Base-by-base conservation (phyloP, 1,284 basidiomycete genomes). In the Cronartium ribicola region DNA sequence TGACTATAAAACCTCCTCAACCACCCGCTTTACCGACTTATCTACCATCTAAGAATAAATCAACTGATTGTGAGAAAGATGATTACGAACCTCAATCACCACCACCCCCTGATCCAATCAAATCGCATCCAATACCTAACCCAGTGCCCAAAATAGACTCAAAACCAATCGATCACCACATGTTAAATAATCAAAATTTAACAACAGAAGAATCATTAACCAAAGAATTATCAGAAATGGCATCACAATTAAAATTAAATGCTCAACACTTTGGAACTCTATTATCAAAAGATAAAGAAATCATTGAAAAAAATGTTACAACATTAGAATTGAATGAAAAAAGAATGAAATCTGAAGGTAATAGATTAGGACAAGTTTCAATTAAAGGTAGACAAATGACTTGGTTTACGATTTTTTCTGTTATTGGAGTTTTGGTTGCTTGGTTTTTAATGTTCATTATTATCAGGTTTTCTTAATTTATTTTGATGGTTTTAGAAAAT, bases 201-300 rank as follows among this genome's bases (percentile, higher is more conserved):
- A n/a, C 7, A 51, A 59, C 41, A 51, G 39, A 44, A 20, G 43
- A 22, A 4, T 37, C 37, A 40, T 67, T 11, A 10, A 75, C 74
- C 22, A 84, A 84, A 4, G 89, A 91, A 79, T 85, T 92, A 20
- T 87, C 88, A 0, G 82, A 85, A 57, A 92, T 92, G 90, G 88
- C 90, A 1, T 83, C 85, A 1, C 90, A 91, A 80, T 85, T 92
- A 62, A 88, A 88, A 78, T 84, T 85, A 36, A 92, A 92, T 77
- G 87, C 89, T 0, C 79, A 87, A 0, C 86, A 90, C 76, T 91
- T 92, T 79, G 85, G 87, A 3, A 83, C 84, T 2, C 83, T 87
- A 13, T 83, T 92, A 0, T 86, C 82, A 59, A 86, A 86, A 75
- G 90, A 92, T 79, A 85, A 87, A 79, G 83, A 83, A 0, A 83